These are phyloP conservation scores for Coemansia guatemalensis DNA, from an alignment of 192 early-diverging fungal genomes.

Conservation along the genomic window DNA sequence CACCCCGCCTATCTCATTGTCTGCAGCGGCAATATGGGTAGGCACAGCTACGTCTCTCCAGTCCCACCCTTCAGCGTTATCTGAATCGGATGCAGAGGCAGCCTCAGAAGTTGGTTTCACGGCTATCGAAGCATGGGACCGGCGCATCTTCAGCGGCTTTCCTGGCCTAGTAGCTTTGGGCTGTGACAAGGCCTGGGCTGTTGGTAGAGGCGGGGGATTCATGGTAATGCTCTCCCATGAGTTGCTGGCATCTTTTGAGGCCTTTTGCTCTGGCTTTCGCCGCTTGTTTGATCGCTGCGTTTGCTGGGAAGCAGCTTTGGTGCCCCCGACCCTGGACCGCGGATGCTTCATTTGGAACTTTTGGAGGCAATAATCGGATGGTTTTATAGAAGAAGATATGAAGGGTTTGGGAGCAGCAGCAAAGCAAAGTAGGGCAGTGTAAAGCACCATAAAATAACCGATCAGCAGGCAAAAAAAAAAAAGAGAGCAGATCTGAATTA, in stretches of 20 bases:
- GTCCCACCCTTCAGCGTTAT: slow-evolving; percentile 51
- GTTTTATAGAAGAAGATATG: no score
- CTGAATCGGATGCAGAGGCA: background rate
- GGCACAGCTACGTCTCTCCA: slow-evolving; percentile 61
- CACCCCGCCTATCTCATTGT: slow-evolving; percentile 77
- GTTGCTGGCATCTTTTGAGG: background rate
- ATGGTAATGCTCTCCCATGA: slow-evolving; percentile 31
- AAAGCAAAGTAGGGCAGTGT: no score
- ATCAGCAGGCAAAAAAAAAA: no score
- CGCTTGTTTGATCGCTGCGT: slow-evolving; percentile 12
- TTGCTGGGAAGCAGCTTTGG: background rate
- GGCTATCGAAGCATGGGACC: no score
- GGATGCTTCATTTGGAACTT: background rate
- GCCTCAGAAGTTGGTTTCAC: no score
- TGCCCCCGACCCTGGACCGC: background rate
- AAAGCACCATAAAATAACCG: no score
- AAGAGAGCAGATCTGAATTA: no score
- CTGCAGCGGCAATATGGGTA: slow-evolving; percentile 52
- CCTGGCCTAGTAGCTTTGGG: background rate
- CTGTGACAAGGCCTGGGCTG: background rate
- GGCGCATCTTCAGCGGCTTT: background rate
- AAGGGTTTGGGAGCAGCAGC: no score
- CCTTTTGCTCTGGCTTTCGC: slow-evolving; percentile 14
- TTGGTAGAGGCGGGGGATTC: slow-evolving; percentile 51
- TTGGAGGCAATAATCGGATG: no score